These are phyloP conservation scores for Mycena filopes DNA, from an alignment of 768 basidiomycete genomes.

Conservation along the genomic window DNA sequence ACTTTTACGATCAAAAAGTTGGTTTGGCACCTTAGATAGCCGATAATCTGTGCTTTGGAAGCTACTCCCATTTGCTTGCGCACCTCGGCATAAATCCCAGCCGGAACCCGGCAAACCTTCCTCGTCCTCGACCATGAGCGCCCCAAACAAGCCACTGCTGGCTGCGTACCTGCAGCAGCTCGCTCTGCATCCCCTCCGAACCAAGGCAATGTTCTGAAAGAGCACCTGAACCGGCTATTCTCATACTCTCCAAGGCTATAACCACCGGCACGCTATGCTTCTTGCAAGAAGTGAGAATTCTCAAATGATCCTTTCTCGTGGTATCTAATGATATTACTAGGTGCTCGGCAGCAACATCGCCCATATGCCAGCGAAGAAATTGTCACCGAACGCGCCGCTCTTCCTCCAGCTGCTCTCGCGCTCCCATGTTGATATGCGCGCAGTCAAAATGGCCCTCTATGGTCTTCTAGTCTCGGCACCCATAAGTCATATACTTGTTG, in stretches of 20 bases:
- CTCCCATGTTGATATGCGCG: slow-evolving; percentile 72
- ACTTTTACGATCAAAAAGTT: too few species aligned
- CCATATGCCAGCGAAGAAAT: slow-evolving; percentile 61
- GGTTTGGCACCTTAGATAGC: too few species aligned
- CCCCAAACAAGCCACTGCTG: slow-evolving; percentile 24
- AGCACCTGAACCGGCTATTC: too few species aligned
- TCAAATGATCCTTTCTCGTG: too few species aligned
- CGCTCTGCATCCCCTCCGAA: slow-evolving; percentile 75
- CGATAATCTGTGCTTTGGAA: too few species aligned
- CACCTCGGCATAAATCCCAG: too few species aligned
- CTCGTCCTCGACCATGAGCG: not conserved
- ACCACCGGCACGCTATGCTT: slow-evolving; percentile 77
- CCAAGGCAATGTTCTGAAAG: slow-evolving; percentile 56
- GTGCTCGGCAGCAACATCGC: slow-evolving; percentile 76
- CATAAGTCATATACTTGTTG: slow-evolving; percentile 78
- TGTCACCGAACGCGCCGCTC: slow-evolving; percentile 64
- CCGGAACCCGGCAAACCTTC: too few species aligned
- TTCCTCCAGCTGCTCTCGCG: slow-evolving; percentile 63
- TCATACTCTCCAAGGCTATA: slow-evolving; percentile 46
- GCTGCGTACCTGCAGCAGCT: slow-evolving; percentile 79
- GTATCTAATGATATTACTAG: not conserved
- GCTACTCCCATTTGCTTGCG: too few species aligned
- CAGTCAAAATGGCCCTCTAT: slow-evolving; percentile 86
- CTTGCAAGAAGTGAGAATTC: slow-evolving; percentile 71
- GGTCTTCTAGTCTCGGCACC: slow-evolving; percentile 89